Percentiles rank a stretch among this genome's conserved stretches.
Evolutionary conservation across 257 asterid genomes (phyloP).

Genomic region (Craterostigma plantagineum): DNA sequence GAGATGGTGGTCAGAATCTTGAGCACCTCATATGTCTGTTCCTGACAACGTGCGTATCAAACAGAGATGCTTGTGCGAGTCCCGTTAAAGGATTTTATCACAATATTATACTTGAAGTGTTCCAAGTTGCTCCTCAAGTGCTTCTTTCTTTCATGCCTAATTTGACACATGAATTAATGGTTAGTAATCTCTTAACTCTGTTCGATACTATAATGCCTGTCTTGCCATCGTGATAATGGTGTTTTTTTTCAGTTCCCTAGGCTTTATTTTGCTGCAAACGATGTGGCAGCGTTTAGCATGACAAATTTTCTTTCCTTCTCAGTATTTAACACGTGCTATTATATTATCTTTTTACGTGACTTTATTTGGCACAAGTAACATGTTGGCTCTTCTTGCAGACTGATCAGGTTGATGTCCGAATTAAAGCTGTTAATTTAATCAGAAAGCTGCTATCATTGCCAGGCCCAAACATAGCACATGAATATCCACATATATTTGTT

Average conservation of each 20-base stretch:
- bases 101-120: constrained; percentile 48
- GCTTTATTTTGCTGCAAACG: not conserved
- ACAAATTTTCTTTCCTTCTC: too few species aligned
- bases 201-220: constrained; percentile 10
- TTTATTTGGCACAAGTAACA: constrained; percentile 13
- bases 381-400: constrained; percentile 38
- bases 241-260: not conserved
- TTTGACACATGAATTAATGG: constrained; percentile 61
- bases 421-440: constrained; percentile 57
- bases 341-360: constrained; percentile 9
- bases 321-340: constrained; percentile 1
- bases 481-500: constrained; percentile 34
- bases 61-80: constrained; percentile 44
- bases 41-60: constrained; percentile 57
- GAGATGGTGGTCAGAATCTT: constrained; percentile 35
- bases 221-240: not conserved
- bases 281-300: not conserved
- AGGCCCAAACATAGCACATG: constrained; percentile 34
- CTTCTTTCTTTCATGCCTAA: constrained; percentile 62
- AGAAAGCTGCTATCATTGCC: constrained; percentile 41
- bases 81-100: constrained; percentile 61
- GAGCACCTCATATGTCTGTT: constrained; percentile 34
- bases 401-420: constrained; percentile 85
- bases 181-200: constrained; percentile 20
- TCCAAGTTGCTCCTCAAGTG: constrained; percentile 53